Conservation (phyloP, 164 flowering plant species). For the Liquidambar formosana region DNA sequence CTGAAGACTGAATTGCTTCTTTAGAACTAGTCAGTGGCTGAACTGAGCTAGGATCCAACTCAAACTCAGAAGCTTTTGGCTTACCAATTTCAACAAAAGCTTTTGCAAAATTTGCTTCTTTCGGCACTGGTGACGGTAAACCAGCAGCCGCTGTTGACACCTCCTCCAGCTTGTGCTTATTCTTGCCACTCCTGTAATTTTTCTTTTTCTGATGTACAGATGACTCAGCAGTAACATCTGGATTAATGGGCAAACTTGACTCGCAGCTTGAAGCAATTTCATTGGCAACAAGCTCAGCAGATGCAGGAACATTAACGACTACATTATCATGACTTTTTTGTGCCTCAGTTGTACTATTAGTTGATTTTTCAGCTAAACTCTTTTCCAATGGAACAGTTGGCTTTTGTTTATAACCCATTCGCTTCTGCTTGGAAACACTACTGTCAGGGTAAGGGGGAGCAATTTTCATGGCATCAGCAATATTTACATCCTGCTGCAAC, state of each 20-base stretch:
- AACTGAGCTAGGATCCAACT: slow-evolving; percentile 25
- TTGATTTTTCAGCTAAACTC: slow-evolving; percentile 28
- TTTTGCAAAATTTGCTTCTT: slow-evolving; percentile 28
- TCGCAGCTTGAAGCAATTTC: slow-evolving; percentile 27
- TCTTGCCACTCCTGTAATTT: slow-evolving; percentile 48
- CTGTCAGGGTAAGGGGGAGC: slow-evolving; percentile 32
- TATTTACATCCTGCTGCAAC: slow-evolving; percentile 21
- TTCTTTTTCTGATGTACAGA: slow-evolving; percentile 51
- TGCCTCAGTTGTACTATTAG: slow-evolving; percentile 19
- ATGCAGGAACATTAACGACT: slow-evolving; percentile 13
- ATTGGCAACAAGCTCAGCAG: slow-evolving; percentile 21
- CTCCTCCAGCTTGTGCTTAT: slow-evolving; percentile 62
- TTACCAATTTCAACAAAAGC: slow-evolving; percentile 32
- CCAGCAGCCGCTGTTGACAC: slow-evolving; percentile 18
- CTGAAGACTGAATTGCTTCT: slow-evolving; percentile 30
- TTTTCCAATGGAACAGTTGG: slow-evolving; percentile 38
- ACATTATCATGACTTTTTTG: slow-evolving; percentile 20
- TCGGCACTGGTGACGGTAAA: slow-evolving; percentile 20
- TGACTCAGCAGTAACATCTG: slow-evolving; percentile 31
- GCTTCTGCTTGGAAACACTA: slow-evolving; percentile 46
- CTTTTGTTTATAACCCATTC: slow-evolving; percentile 48
- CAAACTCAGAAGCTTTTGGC: slow-evolving; percentile 27
- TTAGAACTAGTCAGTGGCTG: slow-evolving; percentile 25
- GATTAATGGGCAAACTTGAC: slow-evolving; percentile 20
- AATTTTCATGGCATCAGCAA: slow-evolving; percentile 20